phyloP scores from a whole-genome alignment of 2,329 filamentous ascomycete genomes.

The Phymatotrichopsis omnivora region DNA sequence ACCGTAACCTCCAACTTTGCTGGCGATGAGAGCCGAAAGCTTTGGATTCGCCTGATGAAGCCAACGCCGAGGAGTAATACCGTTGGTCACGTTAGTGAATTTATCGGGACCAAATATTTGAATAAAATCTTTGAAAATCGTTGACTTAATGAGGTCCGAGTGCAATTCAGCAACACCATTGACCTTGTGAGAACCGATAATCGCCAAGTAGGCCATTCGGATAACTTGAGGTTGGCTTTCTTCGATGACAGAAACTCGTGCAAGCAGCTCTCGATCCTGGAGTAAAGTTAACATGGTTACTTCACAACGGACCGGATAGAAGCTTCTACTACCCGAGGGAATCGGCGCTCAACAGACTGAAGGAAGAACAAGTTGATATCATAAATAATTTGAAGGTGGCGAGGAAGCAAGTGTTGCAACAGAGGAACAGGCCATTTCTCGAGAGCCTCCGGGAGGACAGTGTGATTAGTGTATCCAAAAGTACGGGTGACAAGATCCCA shows the following conservation, averaged over 20 bases:
- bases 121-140: conserved; percentile 99
- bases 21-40: conserved; percentile 82
- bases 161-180: conserved; percentile 97
- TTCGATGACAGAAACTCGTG: conserved; percentile 91
- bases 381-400: conserved; percentile 94
- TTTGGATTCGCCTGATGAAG: conserved; percentile 93
- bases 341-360: conserved; percentile 77
- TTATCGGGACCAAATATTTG: conserved; percentile 90
- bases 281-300: not conserved
- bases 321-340: conserved; percentile 52
- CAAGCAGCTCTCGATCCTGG: conserved; percentile 67
- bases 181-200: conserved; percentile 97
- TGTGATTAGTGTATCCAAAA: conserved; percentile 98
- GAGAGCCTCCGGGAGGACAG: conserved; percentile 86
- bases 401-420: conserved; percentile 81
- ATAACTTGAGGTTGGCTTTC: conserved; percentile 97
- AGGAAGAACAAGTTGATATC: conserved; percentile 96
- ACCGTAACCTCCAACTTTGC: conserved; percentile 69
- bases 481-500: conserved; percentile 57
- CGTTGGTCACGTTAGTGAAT: conserved; percentile 97
- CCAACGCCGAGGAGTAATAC: conserved; percentile 92
- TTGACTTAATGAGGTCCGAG: conserved; percentile 95
- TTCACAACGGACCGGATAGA: not conserved
- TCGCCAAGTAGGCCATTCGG: conserved; percentile 88
- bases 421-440: conserved; percentile 98